phyloP scores from a whole-genome alignment of 768 basidiomycete species.

The Tremella fuciformis region DNA sequence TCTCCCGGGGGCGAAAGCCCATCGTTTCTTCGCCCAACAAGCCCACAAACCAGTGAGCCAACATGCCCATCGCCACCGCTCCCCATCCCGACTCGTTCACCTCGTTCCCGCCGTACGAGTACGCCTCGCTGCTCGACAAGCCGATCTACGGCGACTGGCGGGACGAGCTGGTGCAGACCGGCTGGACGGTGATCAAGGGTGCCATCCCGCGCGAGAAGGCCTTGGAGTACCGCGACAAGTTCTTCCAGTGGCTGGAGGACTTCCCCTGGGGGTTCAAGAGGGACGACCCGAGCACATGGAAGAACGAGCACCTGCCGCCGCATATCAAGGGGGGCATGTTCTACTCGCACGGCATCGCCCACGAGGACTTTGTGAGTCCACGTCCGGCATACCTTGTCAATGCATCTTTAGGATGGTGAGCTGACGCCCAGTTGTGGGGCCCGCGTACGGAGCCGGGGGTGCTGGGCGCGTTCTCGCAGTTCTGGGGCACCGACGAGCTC shows the following conservation, averaged over 20 bases:
- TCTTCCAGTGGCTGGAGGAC: slow-evolving; percentile 37
- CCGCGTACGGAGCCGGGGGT: slow-evolving; percentile 29
- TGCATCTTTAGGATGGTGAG: background rate
- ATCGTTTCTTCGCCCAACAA: too few relatives aligned
- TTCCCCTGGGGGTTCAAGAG: slow-evolving; percentile 42
- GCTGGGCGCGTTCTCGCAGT: slow-evolving; percentile 22
- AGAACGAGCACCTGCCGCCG: slow-evolving; percentile 31
- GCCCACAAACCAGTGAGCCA: too few relatives aligned
- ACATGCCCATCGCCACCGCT: too few relatives aligned
- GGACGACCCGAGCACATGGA: slow-evolving; percentile 36
- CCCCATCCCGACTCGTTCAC: too few relatives aligned
- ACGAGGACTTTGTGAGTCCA: slow-evolving; percentile 18
- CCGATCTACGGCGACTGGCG: too few relatives aligned
- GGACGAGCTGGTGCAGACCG: too few relatives aligned
- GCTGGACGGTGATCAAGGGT: slow-evolving; percentile 18
- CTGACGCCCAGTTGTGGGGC: slow-evolving; percentile 15
- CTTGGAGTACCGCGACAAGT: slow-evolving; percentile 24
- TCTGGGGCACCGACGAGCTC: slow-evolving; percentile 39
- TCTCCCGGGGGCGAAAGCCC: too few relatives aligned
- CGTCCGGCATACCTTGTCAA: background rate
- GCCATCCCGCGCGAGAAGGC: slow-evolving; percentile 33
- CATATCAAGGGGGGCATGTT: slow-evolving; percentile 16
- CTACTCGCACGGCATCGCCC: slow-evolving; percentile 14
- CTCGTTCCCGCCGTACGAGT: too few relatives aligned
- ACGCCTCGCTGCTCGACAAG: too few relatives aligned